phyloP scores from a whole-genome alignment of 2,329 filamentous ascomycete genomes.

The Verruconis gallopava region DNA sequence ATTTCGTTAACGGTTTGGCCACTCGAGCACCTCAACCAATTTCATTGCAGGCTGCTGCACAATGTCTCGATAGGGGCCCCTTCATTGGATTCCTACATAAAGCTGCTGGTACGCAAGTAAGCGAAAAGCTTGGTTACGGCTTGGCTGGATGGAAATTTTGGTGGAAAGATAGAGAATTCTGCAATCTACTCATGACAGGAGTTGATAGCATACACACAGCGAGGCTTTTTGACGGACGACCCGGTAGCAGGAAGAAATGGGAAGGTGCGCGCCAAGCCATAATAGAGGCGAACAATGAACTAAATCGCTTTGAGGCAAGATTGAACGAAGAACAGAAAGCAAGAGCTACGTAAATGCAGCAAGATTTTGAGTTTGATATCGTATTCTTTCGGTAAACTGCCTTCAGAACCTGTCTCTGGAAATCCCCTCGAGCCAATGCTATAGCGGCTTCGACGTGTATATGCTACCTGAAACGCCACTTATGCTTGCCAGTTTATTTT shows the following conservation, averaged over 20 bases:
- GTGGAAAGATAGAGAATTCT: constrained; percentile 27
- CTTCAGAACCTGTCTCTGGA: no score
- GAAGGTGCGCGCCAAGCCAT: constrained; percentile 26
- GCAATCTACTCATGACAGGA: constrained; percentile 26
- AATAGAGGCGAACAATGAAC: constrained; percentile 16
- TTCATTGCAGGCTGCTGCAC: constrained; percentile 18
- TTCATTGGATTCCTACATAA: constrained; percentile 30
- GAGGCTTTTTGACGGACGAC: constrained; percentile 28
- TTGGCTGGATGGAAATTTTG: constrained; percentile 30
- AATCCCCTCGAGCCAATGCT: no score
- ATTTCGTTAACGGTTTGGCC: constrained; percentile 23
- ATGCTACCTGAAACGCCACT: no score
- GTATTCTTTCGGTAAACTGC: no score
- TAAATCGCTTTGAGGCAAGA: not conserved
- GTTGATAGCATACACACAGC: constrained; percentile 30
- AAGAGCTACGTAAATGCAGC: no score
- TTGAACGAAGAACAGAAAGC: no score
- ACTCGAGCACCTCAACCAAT: constrained; percentile 18
- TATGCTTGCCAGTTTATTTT: no score
- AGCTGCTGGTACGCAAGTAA: constrained; percentile 29
- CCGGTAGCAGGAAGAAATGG: constrained; percentile 29
- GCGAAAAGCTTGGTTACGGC: constrained; percentile 31
- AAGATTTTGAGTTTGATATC: no score
- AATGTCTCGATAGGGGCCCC: constrained; percentile 13
- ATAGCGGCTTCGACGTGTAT: no score